Percentiles rank a stretch among this genome's conserved stretches.
These are phyloP conservation scores for Fusarium goolgardi DNA, from an alignment of 2,329 filamentous ascomycete species.

Conservation along the genomic window DNA sequence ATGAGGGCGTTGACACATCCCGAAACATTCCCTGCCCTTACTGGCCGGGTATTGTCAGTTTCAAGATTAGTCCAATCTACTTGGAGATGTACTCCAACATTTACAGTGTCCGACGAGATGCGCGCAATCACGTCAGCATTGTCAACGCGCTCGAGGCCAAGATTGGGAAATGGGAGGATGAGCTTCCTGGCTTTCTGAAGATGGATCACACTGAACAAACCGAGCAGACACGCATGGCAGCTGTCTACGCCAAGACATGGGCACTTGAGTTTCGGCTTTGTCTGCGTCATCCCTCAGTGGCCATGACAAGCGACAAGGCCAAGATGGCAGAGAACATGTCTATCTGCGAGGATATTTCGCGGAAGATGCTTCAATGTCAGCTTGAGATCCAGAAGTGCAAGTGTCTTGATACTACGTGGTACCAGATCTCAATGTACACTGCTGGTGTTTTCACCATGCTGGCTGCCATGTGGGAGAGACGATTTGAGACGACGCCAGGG, in stretches of 20 bases:
- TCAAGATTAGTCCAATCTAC: constrained; percentile 73
- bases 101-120: constrained; percentile 75
- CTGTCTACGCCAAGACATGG: constrained; percentile 66
- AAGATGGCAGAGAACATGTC: constrained; percentile 71
- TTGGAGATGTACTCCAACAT: constrained; percentile 81
- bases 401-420: constrained; percentile 82
- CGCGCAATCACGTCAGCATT: constrained; percentile 71
- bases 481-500: constrained; percentile 66
- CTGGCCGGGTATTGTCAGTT: constrained; percentile 72
- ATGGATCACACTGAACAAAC: constrained; percentile 56
- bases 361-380: constrained; percentile 71
- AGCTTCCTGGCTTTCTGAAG: constrained; percentile 70
- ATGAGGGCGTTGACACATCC: constrained; percentile 69
- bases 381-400: constrained; percentile 71
- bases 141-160: constrained; percentile 74
- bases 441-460: constrained; percentile 79
- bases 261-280: constrained; percentile 69
- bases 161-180: constrained; percentile 70
- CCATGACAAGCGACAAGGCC: constrained; percentile 64
- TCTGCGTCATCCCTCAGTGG: constrained; percentile 71
- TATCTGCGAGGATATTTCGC: constrained; percentile 74
- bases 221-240: constrained; percentile 61
- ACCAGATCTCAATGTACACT: constrained; percentile 77
- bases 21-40: constrained; percentile 72
- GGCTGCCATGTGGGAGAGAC: constrained; percentile 75